Evolutionary conservation across 805 yeast genomes (phyloP).

Genomic region (Lipomyces chichibuensis): DNA sequence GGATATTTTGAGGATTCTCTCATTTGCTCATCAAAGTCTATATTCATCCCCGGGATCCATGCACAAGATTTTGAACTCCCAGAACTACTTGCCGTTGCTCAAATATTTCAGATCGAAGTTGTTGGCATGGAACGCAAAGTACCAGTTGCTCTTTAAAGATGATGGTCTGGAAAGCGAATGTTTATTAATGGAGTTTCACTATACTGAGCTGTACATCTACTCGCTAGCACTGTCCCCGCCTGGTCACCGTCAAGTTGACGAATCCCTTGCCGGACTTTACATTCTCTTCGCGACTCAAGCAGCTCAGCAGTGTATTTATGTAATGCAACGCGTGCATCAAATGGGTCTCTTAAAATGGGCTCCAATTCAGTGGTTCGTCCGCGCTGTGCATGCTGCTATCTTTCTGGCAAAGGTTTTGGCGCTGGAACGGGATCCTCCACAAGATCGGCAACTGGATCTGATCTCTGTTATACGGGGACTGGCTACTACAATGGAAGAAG

Average conservation of each 20-base stretch:
- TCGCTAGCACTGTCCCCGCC: constrained; percentile 73
- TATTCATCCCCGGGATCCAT: constrained; percentile 56
- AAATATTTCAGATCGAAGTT: constrained; percentile 75
- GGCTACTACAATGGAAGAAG: constrained; percentile 73
- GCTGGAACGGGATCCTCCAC: constrained; percentile 37
- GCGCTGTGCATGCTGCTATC: constrained; percentile 85
- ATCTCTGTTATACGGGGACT: constrained; percentile 67
- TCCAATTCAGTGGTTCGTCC: constrained; percentile 91
- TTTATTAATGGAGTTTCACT: constrained; percentile 78
- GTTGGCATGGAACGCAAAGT: constrained; percentile 74
- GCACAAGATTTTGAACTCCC: constrained; percentile 42
- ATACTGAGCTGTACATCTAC: constrained; percentile 79
- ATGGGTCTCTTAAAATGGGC: constrained; percentile 67
- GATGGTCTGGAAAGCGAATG: constrained; percentile 65
- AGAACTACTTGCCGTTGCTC: constrained; percentile 63
- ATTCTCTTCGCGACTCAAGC: constrained; percentile 81
- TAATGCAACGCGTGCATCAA: constrained; percentile 67
- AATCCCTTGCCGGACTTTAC: constrained; percentile 72
- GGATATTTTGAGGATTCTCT: constrained; percentile 75
- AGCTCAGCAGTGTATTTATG: constrained; percentile 75
- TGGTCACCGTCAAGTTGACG: constrained; percentile 38
- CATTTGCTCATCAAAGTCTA: constrained; percentile 80
- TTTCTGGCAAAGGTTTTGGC: constrained; percentile 81
- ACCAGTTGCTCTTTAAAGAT: constrained; percentile 54
- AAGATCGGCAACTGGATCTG: constrained; percentile 54